phyloP scores from a whole-genome alignment of 2,329 filamentous ascomycete species.

The Colletotrichum acutatum region DNA sequence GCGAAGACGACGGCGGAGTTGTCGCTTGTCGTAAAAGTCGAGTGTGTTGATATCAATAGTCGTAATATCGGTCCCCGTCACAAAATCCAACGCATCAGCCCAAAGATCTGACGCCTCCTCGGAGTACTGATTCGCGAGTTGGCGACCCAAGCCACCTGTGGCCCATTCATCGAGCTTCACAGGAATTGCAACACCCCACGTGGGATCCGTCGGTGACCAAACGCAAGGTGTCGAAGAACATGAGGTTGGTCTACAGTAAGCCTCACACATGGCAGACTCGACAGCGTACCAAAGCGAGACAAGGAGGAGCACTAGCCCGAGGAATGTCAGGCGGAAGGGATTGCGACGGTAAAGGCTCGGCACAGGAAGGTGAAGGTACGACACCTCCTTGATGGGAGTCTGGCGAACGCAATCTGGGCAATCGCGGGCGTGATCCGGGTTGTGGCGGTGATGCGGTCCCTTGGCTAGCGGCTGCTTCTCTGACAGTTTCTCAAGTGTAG shows the following conservation, averaged over 20 bases:
- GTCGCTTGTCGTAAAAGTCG: slow-evolving; percentile 58
- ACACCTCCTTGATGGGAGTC: slow-evolving; percentile 34
- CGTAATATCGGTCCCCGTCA: slow-evolving; percentile 56
- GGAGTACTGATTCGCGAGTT: slow-evolving; percentile 45
- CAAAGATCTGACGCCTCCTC: slow-evolving; percentile 59
- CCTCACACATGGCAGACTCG: slow-evolving; percentile 64
- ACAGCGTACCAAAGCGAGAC: slow-evolving; percentile 62
- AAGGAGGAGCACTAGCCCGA: slow-evolving; percentile 58
- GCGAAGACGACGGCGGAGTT: slow-evolving; percentile 60
- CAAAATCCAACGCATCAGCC: slow-evolving; percentile 60
- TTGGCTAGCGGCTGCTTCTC: slow-evolving; percentile 28
- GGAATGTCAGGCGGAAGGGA: slow-evolving; percentile 58
- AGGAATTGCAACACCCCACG: slow-evolving; percentile 69
- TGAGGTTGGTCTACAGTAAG: slow-evolving; percentile 64
- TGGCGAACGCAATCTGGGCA: background rate
- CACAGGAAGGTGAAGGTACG: slow-evolving; percentile 54
- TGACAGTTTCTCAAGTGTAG: background rate
- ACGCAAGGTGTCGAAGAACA: slow-evolving; percentile 61
- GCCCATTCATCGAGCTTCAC: slow-evolving; percentile 72
- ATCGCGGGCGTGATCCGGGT: slow-evolving; percentile 3
- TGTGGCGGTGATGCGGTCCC: background rate
- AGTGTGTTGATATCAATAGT: slow-evolving; percentile 55
- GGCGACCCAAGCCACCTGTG: slow-evolving; percentile 62
- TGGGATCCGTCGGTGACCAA: slow-evolving; percentile 68
- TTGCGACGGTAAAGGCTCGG: slow-evolving; percentile 58